These are phyloP conservation scores for Fraxinus platypoda DNA, from an alignment of 305 asterid species.

Conservation along the genomic window DNA sequence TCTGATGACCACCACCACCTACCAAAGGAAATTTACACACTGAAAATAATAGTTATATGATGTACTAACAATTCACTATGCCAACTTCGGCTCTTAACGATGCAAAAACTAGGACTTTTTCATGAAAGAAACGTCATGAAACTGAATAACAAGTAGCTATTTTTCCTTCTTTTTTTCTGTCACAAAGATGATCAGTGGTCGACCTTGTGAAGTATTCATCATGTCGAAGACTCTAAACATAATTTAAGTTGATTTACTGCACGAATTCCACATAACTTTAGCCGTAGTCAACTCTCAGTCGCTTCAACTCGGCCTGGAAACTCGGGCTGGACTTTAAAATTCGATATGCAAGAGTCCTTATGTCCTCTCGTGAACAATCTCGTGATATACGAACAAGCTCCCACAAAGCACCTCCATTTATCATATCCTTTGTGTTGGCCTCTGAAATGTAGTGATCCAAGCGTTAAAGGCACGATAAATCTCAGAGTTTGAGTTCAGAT, in stretches of 20 bases:
- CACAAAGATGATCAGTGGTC: neutral
- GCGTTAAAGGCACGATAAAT: constrained; percentile 15
- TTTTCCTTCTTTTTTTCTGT: neutral
- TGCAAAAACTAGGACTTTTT: neutral
- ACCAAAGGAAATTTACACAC: neutral
- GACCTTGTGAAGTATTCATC: constrained; percentile 11
- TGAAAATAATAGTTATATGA: neutral
- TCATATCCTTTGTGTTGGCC: constrained; percentile 73
- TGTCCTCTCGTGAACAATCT: constrained; percentile 71
- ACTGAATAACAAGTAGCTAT: neutral
- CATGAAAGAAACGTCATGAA: neutral
- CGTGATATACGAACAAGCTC: constrained; percentile 81
- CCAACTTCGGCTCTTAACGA: neutral
- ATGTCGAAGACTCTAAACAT: neutral
- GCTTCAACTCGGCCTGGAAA: constrained; percentile 68
- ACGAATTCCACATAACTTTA: constrained; percentile 29
- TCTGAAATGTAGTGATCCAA: constrained; percentile 43
- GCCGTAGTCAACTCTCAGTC: constrained; percentile 50
- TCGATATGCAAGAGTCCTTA: constrained; percentile 61
- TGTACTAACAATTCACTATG: neutral
- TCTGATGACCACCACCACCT: neutral
- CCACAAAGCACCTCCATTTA: constrained; percentile 69
- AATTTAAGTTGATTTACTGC: neutral
- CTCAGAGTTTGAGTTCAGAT: neutral
- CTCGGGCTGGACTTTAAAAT: constrained; percentile 56